Evolutionary conservation across 2,329 filamentous ascomycete genomes (phyloP).

Genomic region (Alternaria longipes): DNA sequence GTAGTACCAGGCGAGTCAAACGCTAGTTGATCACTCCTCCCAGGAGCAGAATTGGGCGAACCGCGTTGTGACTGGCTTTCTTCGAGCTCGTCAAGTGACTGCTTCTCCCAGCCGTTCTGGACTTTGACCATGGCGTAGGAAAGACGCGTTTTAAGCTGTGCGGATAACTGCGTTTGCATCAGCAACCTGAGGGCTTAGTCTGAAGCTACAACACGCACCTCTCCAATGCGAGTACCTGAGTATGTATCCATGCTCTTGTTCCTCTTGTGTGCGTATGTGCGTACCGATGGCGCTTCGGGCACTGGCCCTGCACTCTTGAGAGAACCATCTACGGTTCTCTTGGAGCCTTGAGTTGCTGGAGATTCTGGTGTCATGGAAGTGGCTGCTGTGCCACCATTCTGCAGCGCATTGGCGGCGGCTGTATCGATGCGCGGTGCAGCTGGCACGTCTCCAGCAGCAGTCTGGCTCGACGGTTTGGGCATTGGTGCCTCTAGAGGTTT

Average conservation of each 20-base stretch:
- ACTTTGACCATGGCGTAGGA: conserved; percentile 96
- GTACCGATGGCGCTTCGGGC: conserved; percentile 21
- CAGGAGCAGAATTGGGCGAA: conserved; percentile 69
- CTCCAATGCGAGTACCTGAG: conserved; percentile 74
- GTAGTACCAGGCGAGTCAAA: conserved; percentile 44
- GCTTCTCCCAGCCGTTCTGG: conserved; percentile 83
- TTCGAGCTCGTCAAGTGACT: conserved; percentile 80
- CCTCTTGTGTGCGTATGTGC: conserved; percentile 67
- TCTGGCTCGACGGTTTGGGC: conserved; percentile 59
- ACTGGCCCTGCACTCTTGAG: conserved; percentile 60
- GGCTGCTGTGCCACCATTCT: conserved; percentile 44
- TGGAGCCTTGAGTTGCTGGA: conserved; percentile 62
- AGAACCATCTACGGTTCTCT: conserved; percentile 79
- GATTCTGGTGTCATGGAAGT: conserved; percentile 56
- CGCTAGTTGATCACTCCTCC: conserved; percentile 47
- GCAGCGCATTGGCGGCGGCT: conserved; percentile 35
- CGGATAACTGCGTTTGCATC: conserved; percentile 68
- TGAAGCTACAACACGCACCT: conserved; percentile 64
- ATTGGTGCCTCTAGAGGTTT: conserved; percentile 50
- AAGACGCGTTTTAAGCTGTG: conserved; percentile 81
- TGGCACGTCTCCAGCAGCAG: conserved; percentile 51
- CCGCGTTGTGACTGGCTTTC: conserved; percentile 73
- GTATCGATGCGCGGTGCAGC: conserved; percentile 36
- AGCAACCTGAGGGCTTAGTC: conserved; percentile 29
- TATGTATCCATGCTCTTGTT: conserved; percentile 75